These are phyloP conservation scores for Fusarium redolens DNA, from an alignment of 2,329 filamentous ascomycete genomes.

Conservation along the genomic window DNA sequence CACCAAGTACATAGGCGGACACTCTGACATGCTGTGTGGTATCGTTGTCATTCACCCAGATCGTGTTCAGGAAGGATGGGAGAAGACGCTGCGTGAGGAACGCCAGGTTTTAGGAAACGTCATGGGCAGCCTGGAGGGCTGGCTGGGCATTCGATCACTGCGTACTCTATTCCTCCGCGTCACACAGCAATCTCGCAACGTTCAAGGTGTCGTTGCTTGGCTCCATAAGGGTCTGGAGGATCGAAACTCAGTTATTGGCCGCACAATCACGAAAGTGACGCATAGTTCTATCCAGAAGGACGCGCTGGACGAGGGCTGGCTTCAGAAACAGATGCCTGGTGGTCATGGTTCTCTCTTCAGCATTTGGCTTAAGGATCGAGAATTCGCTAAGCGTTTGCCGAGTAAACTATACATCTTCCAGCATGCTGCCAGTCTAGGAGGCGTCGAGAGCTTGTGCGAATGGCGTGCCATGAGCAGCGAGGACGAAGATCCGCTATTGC, in stretches of 20 bases:
- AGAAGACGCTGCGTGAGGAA: constrained; percentile 72
- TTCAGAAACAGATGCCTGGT: constrained; percentile 87
- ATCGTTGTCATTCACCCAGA: constrained; percentile 74
- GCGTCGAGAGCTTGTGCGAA: constrained; percentile 86
- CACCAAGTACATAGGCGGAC: constrained; percentile 95
- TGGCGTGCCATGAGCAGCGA: constrained; percentile 86
- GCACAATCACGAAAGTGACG: constrained; percentile 4
- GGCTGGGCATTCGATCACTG: constrained; percentile 87
- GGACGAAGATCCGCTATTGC: constrained; percentile 73
- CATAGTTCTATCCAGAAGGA: constrained; percentile 77
- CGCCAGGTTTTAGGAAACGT: constrained; percentile 80
- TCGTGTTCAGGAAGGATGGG: constrained; percentile 61
- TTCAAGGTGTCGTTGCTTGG: constrained; percentile 77
- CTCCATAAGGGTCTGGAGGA: constrained; percentile 62
- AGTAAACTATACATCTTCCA: constrained; percentile 85
- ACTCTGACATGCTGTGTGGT: constrained; percentile 92
- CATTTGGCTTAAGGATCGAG: constrained; percentile 70
- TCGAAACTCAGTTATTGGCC: constrained; percentile 53
- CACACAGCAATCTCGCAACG: constrained; percentile 78
- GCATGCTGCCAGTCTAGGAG: constrained; percentile 89
- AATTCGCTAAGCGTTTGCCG: constrained; percentile 75
- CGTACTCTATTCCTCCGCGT: constrained; percentile 88
- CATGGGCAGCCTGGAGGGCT: constrained; percentile 89
- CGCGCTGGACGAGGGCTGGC: constrained; percentile 66
- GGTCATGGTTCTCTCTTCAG: constrained; percentile 91